Percentiles rank a stretch among this genome's conserved stretches.
Evolutionary conservation across 2,329 filamentous ascomycete species (phyloP).

Genomic region (Cladosporium sp.): DNA sequence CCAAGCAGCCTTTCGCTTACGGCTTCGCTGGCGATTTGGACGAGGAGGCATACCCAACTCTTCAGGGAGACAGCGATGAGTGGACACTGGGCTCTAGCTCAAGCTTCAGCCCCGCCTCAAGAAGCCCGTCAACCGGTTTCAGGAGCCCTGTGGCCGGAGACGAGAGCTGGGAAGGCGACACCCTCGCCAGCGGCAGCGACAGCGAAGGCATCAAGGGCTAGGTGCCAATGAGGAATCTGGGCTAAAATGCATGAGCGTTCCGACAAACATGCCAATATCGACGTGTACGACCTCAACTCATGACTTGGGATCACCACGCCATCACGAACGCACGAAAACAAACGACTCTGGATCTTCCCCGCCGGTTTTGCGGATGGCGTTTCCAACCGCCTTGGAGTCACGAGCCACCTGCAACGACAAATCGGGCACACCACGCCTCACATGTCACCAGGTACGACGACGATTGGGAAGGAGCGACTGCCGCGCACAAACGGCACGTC

Average conservation of each 20-base stretch:
- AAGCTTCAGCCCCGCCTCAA: conserved; percentile 61
- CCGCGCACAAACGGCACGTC: too few relatives aligned
- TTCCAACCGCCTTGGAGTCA: background rate
- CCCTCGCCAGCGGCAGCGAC: conserved; percentile 44
- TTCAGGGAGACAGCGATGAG: conserved; percentile 68
- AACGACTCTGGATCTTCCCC: too few relatives aligned
- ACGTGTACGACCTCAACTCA: background rate
- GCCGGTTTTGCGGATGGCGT: too few relatives aligned
- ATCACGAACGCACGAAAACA: background rate
- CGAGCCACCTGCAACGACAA: background rate
- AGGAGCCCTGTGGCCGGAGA: conserved; percentile 53
- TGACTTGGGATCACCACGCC: too few relatives aligned
- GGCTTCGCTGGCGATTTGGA: conserved; percentile 49
- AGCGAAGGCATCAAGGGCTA: conserved; percentile 28
- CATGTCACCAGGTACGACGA: background rate
- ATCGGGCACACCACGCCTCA: background rate
- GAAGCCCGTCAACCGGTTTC: conserved; percentile 50
- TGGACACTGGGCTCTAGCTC: conserved; percentile 87
- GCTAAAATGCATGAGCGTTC: background rate
- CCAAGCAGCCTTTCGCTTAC: conserved; percentile 45
- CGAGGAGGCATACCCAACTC: conserved; percentile 42
- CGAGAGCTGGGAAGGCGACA: conserved; percentile 54
- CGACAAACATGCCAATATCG: too few relatives aligned
- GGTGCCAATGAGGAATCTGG: conserved; percentile 5
- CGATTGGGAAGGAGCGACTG: background rate